Conservation (phyloP, 371 early-diverging fungal species). For the Dinochytrium kinnereticum region DNA sequence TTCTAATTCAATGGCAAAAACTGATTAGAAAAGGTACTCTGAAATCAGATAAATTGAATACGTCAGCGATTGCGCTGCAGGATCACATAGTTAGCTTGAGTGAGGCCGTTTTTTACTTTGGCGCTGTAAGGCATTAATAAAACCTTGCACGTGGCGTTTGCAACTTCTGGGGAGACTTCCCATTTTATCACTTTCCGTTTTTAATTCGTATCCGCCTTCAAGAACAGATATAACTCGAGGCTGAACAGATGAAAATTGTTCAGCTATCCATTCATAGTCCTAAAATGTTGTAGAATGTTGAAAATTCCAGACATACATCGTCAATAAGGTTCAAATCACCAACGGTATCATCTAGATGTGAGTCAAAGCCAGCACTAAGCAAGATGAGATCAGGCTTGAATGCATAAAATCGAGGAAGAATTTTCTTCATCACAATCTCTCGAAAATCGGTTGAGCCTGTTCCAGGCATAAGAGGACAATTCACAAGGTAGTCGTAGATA, state of each 20-base stretch:
- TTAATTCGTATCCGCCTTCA: slow-evolving; percentile 24
- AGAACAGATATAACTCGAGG: slow-evolving; percentile 20
- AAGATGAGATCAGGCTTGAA: slow-evolving; percentile 24
- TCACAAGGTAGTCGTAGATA: slow-evolving; percentile 6
- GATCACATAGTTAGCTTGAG: too few species aligned
- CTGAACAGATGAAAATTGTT: background rate
- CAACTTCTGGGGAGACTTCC: slow-evolving; percentile 3
- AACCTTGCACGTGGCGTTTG: background rate
- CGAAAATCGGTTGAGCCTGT: slow-evolving; percentile 1
- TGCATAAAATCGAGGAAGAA: slow-evolving; percentile 10
- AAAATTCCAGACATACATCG: background rate
- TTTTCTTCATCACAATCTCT: background rate
- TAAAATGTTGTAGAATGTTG: background rate
- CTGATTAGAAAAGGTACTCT: slow-evolving; percentile 10
- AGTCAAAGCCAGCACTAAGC: slow-evolving; percentile 25
- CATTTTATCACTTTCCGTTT: background rate
- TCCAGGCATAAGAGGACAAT: slow-evolving; percentile 9
- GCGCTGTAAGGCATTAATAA: background rate
- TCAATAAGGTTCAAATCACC: slow-evolving; percentile 20
- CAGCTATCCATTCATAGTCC: slow-evolving; percentile 24
- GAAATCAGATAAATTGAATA: background rate
- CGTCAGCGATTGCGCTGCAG: too few species aligned
- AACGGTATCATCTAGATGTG: slow-evolving; percentile 6
- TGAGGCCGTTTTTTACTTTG: background rate
- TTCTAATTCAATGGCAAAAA: too few species aligned